Evolutionary conservation across 257 asterid genomes (phyloP).

Genomic region (Nicotiana noctiflora): DNA sequence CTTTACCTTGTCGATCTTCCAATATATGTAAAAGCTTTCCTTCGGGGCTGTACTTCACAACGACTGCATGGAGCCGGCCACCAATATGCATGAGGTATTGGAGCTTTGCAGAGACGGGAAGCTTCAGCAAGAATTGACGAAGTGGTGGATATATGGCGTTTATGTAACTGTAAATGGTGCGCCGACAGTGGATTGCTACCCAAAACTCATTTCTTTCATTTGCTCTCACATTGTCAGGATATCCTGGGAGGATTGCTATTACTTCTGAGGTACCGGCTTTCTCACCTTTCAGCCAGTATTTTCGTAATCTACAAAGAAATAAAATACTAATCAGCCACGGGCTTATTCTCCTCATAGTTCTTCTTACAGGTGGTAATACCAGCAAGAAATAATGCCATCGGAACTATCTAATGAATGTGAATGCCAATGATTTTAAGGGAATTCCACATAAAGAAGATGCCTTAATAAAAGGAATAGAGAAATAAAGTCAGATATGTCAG

Average conservation of each 20-base stretch:
- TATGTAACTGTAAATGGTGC: constrained; percentile 50
- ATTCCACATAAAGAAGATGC: background rate
- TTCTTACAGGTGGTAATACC: background rate
- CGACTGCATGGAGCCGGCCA: constrained; percentile 51
- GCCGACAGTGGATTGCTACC: constrained; percentile 80
- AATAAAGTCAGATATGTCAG: background rate
- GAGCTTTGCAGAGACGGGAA: constrained; percentile 58
- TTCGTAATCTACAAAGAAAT: constrained; percentile 40
- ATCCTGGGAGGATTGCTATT: constrained; percentile 71
- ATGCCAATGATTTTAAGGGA: background rate
- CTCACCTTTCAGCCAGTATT: constrained; percentile 87
- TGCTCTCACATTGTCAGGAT: constrained; percentile 75
- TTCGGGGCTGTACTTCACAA: constrained; percentile 71
- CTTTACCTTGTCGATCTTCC: constrained; percentile 80
- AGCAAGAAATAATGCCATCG: background rate
- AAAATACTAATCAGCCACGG: background rate
- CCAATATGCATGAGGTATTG: constrained; percentile 76
- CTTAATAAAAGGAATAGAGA: background rate
- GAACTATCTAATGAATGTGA: background rate
- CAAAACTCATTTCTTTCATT: constrained; percentile 79
- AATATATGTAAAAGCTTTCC: constrained; percentile 58
- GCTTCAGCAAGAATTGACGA: constrained; percentile 52
- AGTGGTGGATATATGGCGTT: constrained; percentile 41
- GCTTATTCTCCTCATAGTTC: background rate
- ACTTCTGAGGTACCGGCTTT: constrained; percentile 59